These are phyloP conservation scores for Madurella mycetomatis DNA, from an alignment of 2,329 filamentous ascomycete genomes.

Conservation along the genomic window DNA sequence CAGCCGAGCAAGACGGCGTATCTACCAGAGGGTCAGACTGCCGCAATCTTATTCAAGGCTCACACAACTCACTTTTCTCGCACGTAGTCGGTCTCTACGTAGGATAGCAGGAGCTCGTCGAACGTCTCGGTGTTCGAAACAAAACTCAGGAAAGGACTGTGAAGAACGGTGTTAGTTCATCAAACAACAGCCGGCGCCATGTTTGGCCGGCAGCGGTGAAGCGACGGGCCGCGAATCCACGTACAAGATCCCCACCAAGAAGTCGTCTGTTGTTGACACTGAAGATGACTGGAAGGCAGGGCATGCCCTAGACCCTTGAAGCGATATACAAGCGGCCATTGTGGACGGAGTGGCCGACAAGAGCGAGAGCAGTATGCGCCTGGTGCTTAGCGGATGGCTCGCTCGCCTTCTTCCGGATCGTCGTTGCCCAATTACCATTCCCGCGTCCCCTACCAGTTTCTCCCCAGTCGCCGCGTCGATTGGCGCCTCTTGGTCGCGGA, in stretches of 20 bases:
- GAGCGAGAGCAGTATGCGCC: slow-evolving; percentile 22
- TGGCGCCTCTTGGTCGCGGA: neutral
- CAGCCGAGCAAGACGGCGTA: slow-evolving; percentile 82
- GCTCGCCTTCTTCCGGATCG: slow-evolving; percentile 14
- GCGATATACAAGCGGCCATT: slow-evolving; percentile 55
- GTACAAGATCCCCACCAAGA: slow-evolving; percentile 60
- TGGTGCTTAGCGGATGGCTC: slow-evolving; percentile 8
- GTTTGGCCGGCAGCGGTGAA: too few species aligned
- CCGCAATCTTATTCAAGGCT: neutral
- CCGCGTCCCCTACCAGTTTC: slow-evolving; percentile 1
- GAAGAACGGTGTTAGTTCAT: slow-evolving; percentile 7
- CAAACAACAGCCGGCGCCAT: neutral
- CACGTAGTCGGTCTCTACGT: slow-evolving; percentile 71
- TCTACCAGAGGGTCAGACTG: slow-evolving; percentile 44
- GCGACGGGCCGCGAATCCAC: slow-evolving; percentile 28
- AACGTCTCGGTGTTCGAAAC: slow-evolving; percentile 75
- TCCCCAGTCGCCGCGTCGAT: neutral
- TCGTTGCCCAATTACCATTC: slow-evolving; percentile 2
- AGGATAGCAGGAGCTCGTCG: slow-evolving; percentile 67
- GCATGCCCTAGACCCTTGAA: slow-evolving; percentile 66
- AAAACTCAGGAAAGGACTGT: slow-evolving; percentile 77
- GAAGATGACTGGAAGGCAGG: slow-evolving; percentile 69
- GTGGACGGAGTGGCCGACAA: slow-evolving; percentile 35
- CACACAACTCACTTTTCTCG: slow-evolving; percentile 62
- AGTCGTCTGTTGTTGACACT: slow-evolving; percentile 61